These are phyloP conservation scores for Fusarium ambrosium DNA, from an alignment of 2,329 filamentous ascomycete species.

Conservation along the genomic window DNA sequence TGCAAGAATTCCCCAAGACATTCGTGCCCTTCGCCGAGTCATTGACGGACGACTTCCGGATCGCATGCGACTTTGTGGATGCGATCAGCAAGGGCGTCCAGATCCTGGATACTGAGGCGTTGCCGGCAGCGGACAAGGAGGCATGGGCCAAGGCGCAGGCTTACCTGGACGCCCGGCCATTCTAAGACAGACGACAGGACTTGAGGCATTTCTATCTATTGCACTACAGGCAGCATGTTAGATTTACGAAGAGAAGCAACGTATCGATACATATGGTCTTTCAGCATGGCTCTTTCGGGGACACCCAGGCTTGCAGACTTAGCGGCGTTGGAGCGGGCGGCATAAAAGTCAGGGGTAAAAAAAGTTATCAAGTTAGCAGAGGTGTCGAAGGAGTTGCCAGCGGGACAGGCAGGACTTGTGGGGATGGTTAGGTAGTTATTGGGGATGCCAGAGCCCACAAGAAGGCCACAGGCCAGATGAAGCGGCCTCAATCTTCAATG, in stretches of 20 bases:
- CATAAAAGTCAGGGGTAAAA: constrained; percentile 38
- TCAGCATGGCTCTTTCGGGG: constrained; percentile 41
- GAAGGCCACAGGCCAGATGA: constrained; percentile 13
- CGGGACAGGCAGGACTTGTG: constrained; percentile 31
- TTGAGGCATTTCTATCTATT: constrained; percentile 19
- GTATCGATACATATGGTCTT: constrained; percentile 29
- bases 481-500: background rate
- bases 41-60: constrained; percentile 71
- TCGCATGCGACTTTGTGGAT: constrained; percentile 70
- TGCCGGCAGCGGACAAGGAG: constrained; percentile 61
- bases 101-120: constrained; percentile 62
- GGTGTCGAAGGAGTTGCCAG: constrained; percentile 33
- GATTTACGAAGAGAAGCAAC: constrained; percentile 24
- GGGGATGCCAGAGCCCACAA: background rate
- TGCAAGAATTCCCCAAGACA: constrained; percentile 63
- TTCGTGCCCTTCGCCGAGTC: constrained; percentile 72
- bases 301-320: constrained; percentile 41
- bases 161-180: constrained; percentile 63
- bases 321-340: constrained; percentile 46
- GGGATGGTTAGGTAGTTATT: constrained; percentile 38
- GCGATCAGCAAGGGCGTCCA: constrained; percentile 71
- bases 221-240: background rate
- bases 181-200: constrained; percentile 45
- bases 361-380: constrained; percentile 44
- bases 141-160: constrained; percentile 69